Evolutionary conservation across 148 eudicot genomes (phyloP), one percentile per base, ranked within the genome.

Genomic region (Persicaria maculosa): DNA sequence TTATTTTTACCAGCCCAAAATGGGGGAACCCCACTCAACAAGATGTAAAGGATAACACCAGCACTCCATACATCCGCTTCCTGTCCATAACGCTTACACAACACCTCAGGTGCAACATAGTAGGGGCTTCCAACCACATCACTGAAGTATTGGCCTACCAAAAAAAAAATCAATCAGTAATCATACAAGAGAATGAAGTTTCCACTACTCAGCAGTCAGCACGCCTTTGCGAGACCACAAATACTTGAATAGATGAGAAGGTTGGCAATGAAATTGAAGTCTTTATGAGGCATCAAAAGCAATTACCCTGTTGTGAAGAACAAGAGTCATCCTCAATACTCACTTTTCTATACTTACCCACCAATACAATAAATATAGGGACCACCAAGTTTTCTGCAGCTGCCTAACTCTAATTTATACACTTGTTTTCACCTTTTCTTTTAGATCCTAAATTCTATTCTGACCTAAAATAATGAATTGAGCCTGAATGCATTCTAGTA

Each of bases 121-220:
- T 90, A 90, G 20, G 91, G 95, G 73, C 95, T 90, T 65, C 95
- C 95, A 81, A 90, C 95, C 53, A 88, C 95, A 79, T 90, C 91
- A 47, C 86, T 71, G 55, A 86, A 85, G 78, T 88, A 85, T 81
- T 90, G 95, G 40, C 90, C 91, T 90, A 86, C 65, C 68, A 67
- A 19, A 72, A 46, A 36, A 72, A 72, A 43, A 46, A 14, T 52
- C 45, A 72, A 50, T 72, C 22, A 7, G 61, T 15, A 72, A 53
- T 72, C 53, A 50, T 17, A 73, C 4, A 14, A 65, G 14, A 50
- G 50, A 64, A 54, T 65, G 15, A 65, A 65, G 69, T 65, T 25
- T 62, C 17, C 43, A 10, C 68, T 11, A 10, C 68, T 61, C 36
- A 44, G 31, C 44, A 64, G 6, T 57, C 6, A 19, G 40, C 11